Percentiles rank a stretch among this genome's conserved stretches.
Evolutionary conservation across 2,329 filamentous ascomycete species (phyloP).

Genomic region (Chaetothyriales sp.): DNA sequence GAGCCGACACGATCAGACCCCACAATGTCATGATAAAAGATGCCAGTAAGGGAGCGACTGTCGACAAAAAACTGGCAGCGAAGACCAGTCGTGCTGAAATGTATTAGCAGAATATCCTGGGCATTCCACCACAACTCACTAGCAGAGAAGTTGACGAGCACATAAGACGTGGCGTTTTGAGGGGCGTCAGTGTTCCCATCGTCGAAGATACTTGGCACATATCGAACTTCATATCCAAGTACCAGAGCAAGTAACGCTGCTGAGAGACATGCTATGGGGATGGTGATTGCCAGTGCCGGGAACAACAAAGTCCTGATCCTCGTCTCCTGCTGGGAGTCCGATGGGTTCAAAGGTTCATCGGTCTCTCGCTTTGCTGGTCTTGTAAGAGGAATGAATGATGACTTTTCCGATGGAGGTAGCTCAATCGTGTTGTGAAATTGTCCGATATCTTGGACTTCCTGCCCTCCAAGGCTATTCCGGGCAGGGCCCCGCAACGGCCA

Average conservation of each 20-base stretch:
- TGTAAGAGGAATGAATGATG: neutral
- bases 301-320: constrained; percentile 7
- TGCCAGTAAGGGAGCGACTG: constrained; percentile 14
- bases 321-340: neutral
- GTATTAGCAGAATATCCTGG: neutral
- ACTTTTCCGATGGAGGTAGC: neutral
- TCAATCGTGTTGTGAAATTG: neutral
- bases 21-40: constrained; percentile 14
- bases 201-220: constrained; percentile 6
- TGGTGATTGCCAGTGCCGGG: constrained; percentile 9
- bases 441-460: neutral
- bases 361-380: neutral
- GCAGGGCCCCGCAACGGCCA: neutral
- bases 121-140: constrained; percentile 1
- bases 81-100: constrained; percentile 11
- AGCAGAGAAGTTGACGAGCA: constrained; percentile 16
- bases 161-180: constrained; percentile 6
- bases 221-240: constrained; percentile 12
- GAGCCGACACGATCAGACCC: constrained; percentile 5
- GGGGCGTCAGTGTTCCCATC: constrained; percentile 5
- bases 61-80: constrained; percentile 14
- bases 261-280: constrained; percentile 14
- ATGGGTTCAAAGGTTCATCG: neutral
- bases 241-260: constrained; percentile 12
- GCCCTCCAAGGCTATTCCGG: neutral